Base-by-base conservation (phyloP, 352 stramenopile species). In the Pythium aristosporum region DNA sequence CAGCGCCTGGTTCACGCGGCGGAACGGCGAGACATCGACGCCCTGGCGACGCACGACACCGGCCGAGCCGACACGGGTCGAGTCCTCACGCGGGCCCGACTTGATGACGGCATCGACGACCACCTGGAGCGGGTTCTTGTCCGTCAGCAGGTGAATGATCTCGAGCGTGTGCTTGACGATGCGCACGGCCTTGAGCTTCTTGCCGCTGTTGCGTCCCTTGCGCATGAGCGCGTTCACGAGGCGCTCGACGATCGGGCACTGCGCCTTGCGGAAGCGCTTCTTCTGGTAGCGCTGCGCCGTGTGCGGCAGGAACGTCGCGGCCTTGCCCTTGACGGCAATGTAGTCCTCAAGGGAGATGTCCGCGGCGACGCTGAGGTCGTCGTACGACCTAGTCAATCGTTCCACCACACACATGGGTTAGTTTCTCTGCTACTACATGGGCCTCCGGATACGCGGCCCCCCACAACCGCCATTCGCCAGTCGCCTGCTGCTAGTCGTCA, bases 41-140 rank as follows among this genome's bases (percentile, higher is more conserved):
- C 97, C 98, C 88, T 99, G 98, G 82, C 97, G 95, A 89, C 97
- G 92, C 56, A 99, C 98, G 34, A 99, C 97, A 96, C 98, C 98
- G 57, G 97, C 97, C 73, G 97, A 98, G 74, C 97, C 98, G 61
- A 99, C 97, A 80, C 98, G 96, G 61, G 98, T 99, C 62, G 97
- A 99, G 91, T 99, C 97, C 84, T 99, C 97, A 72, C 98, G 96
- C 44, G 98, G 98, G 75, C 97, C 97, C 62, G 94, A 93, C 86
- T 97, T 97, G 76, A 93, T 93, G 56, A 97, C 86, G 68, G 89
- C 89, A 63, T 94, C 85, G 49, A 96, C 86, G 11, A 97, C 79
- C n/a, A 99, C 94, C 87, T 99, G 97, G 55, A 99, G 86, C 46
- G 97, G 98, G 91, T 99, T 99, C 82, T 98, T 94, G 85, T 99